Evolutionary conservation across 108 stramenopile genomes (phyloP).

Genomic region (Seminavis robusta): DNA sequence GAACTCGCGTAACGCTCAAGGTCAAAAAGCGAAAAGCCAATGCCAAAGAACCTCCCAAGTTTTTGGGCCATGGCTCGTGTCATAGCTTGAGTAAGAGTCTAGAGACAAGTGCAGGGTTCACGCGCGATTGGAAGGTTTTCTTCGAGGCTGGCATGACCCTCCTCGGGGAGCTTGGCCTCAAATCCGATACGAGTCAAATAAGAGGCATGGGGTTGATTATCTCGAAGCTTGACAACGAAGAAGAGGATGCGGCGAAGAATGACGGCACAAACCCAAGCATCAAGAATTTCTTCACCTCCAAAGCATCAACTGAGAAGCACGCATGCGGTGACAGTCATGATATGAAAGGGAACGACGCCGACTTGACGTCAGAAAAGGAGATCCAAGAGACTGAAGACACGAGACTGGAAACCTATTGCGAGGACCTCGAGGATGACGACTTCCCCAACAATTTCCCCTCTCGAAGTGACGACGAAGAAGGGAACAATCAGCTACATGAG

Average conservation of each 20-base stretch:
- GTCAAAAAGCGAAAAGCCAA: conserved; percentile 80
- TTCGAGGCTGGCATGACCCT: conserved; percentile 46
- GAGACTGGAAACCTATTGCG: no score
- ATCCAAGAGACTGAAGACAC: no score
- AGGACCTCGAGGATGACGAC: no score
- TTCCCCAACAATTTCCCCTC: no score
- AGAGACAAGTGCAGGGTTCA: conserved; percentile 27
- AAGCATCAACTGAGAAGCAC: neutral
- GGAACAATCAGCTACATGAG: no score
- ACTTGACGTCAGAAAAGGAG: no score
- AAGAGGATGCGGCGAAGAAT: no score
- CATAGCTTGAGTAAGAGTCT: conserved; percentile 67
- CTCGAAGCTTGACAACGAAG: conserved; percentile 53
- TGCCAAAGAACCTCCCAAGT: conserved; percentile 38
- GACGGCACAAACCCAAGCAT: conserved; percentile 2
- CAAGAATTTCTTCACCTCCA: neutral
- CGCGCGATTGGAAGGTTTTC: conserved; percentile 54
- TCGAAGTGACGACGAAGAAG: no score
- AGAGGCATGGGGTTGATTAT: conserved; percentile 86
- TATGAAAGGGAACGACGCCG: no score
- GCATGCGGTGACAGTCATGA: no score
- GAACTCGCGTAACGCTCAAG: conserved; percentile 78
- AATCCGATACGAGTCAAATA: no score
- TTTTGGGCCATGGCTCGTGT: conserved; percentile 87
- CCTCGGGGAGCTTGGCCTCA: conserved; percentile 50